phyloP scores from a whole-genome alignment of 1,284 basidiomycete species.

The Sporisorium scitamineum region DNA sequence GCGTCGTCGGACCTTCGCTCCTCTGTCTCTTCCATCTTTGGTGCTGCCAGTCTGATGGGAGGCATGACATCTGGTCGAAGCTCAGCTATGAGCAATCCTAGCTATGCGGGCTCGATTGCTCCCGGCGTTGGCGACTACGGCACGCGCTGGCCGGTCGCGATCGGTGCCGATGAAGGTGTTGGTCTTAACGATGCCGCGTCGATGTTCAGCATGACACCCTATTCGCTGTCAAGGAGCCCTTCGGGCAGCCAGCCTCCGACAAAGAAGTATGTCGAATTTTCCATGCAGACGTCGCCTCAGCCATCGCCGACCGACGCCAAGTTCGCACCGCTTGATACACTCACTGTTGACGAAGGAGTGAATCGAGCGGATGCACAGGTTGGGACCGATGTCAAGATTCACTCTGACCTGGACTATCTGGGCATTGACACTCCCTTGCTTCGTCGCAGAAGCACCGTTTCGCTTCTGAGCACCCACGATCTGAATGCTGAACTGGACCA shows the following conservation, averaged over 20 bases:
- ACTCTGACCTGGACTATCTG: conserved; percentile 70
- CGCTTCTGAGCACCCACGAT: conserved; percentile 19
- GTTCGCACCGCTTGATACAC: conserved; percentile 69
- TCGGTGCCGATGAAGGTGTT: conserved; percentile 37
- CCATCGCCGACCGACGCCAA: conserved; percentile 84
- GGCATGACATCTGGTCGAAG: conserved; percentile 10
- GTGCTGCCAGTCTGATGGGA: neutral
- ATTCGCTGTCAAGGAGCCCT: conserved; percentile 10
- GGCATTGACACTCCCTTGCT: conserved; percentile 68
- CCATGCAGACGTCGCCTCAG: conserved; percentile 69
- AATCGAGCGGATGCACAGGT: conserved; percentile 67
- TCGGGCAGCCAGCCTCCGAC: conserved; percentile 4
- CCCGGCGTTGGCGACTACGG: conserved; percentile 31
- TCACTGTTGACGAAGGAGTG: conserved; percentile 15
- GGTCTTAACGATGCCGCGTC: conserved; percentile 14
- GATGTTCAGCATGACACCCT: neutral
- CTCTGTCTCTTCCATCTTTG: conserved; percentile 9
- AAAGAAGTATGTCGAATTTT: conserved; percentile 50
- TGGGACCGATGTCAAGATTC: conserved; percentile 65
- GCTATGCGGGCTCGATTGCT: conserved; percentile 12
- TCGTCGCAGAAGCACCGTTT: conserved; percentile 23
- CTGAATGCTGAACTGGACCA: conserved; percentile 27
- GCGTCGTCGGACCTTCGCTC: conserved; percentile 3
- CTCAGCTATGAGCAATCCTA: conserved; percentile 19
- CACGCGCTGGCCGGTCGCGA: conserved; percentile 37